Evolutionary conservation across 176 grass and related monocot species (phyloP).

Genomic region (Bonia amplexicaulis): DNA sequence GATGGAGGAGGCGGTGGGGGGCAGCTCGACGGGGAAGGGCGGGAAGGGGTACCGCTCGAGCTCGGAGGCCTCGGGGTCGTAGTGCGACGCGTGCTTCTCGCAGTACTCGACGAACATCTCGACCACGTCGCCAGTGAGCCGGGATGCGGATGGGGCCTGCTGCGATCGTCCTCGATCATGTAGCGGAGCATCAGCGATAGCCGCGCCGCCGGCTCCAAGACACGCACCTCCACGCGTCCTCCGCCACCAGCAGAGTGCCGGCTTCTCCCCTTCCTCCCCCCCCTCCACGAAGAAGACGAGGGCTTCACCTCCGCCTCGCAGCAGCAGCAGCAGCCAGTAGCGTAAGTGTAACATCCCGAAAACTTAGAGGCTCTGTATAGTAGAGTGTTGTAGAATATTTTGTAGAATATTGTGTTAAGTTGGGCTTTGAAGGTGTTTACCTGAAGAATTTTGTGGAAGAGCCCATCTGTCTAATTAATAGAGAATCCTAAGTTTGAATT

Average conservation of each 20-base stretch:
- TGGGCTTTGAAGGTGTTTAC: too few species aligned
- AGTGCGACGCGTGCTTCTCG: constrained; percentile 50
- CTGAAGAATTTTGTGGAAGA: too few species aligned
- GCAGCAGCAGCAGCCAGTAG: neutral
- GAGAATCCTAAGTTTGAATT: too few species aligned
- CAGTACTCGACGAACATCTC: constrained; percentile 52
- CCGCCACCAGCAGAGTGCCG: constrained; percentile 12
- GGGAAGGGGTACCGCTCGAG: constrained; percentile 23
- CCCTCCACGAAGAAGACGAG: neutral
- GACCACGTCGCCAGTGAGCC: constrained; percentile 37
- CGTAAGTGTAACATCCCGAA: too few species aligned
- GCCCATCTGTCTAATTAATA: too few species aligned
- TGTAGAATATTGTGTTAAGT: too few species aligned
- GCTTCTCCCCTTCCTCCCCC: neutral
- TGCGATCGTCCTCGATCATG: constrained; percentile 44
- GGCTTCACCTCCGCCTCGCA: neutral
- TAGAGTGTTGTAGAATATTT: too few species aligned
- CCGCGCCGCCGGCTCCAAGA: constrained; percentile 39
- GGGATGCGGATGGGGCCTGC: constrained; percentile 38
- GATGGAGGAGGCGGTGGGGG: neutral
- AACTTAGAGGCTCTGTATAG: too few species aligned
- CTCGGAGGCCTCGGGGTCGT: constrained; percentile 19
- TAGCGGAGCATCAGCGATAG: constrained; percentile 45
- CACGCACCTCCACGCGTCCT: constrained; percentile 48
- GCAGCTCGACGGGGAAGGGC: constrained; percentile 28